Base-by-base conservation (phyloP, 345 rosid species). In the Eucalyptus regnans region DNA sequence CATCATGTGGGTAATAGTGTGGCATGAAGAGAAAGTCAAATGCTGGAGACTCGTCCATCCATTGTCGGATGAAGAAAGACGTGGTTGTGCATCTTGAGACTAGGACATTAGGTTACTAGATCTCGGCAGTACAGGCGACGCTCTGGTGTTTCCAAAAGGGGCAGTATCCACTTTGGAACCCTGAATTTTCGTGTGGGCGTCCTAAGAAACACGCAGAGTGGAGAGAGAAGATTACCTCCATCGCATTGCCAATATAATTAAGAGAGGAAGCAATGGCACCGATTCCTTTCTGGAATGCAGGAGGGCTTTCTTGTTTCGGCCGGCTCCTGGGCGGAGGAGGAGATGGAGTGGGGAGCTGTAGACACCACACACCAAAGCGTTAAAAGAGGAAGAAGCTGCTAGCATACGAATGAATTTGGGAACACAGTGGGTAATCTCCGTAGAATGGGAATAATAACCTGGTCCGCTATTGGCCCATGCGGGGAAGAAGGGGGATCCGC, bases 211-310 rank as follows among this genome's bases (percentile, higher is more conserved):
- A 22, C 84, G 23, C 84, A 22, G 43, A 80, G 44, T 48, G 43
- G 48, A 56, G 52, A 16, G 87, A 86, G 52, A 62, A 56, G 71
- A 91, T 86, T 89, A 95, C 99, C 98, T 97, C 99, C 90, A 96
- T 96, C 46, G 92, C 97, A 91, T 94, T 94, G 54, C 93, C 94
- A 88, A 96, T 94, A 66, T 94, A 97, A 90, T 93, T 95, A 51
- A 97, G 90, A 41, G 98, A 96, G 49, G 98, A 94, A 48, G 98
- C 90, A 88, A 97, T 89, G 12, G 94, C 96, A 83, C 92, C 95
- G 80, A 96, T 91, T 58, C 98, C 93, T 92, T 92, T 96, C 89
- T 94, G 95, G 25, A 95, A 90, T 31, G 93, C 89, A 91, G 99
- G 98, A 91, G 84, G 84, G 84, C 89, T 91, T 50, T 94, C 97